Base-by-base conservation (phyloP, 2,329 filamentous ascomycete species). In the Huntiella abstrusa region DNA sequence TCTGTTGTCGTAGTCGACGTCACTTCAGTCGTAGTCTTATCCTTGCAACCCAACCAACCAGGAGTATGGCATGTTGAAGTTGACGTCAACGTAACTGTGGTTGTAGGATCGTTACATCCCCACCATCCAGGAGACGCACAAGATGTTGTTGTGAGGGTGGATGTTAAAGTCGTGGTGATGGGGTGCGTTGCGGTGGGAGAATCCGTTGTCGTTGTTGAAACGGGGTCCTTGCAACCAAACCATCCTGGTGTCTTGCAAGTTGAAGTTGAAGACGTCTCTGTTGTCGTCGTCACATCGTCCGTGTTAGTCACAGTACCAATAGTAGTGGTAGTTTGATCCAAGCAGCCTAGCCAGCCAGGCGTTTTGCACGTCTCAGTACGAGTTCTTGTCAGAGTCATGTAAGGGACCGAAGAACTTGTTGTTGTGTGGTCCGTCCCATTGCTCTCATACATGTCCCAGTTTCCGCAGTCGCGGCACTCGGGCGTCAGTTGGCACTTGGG, bases 401-500 rank as follows among this genome's bases (percentile, higher is more conserved):
- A 37, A 5, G 45, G 33, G 28, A 33, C 75, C 2, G 69, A 69
- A 1, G 71, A 69, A 1, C 71, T 72, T 3, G 65, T 67, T 2
- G 76, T 76, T 0, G 77, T 85, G 1, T 69, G 71, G 52, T 87
- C 80, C 1, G 83, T 91, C 28, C 82, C 82, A 58, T 95, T 95
- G 59, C 86, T 93, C 60, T 87, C 80, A 57, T 84, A 92, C 68
- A 86, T 93, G 56, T 94, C 92, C 91, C 91, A 96, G 47, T 80
- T 77, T 49, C 75, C 83, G 56, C 88, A 96, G 59, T 98, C 91
- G 36, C 82, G 76, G 58, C 91, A 96, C 45, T 85, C 79, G 16
- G 76, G 70, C 5, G 88, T 87, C 28, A 71, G 68, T 46, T 71
- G 72, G 61, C 91, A 96, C 53, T 73, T 65, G 0, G 91, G 82